These are phyloP conservation scores for Phytophthora vignae DNA, from an alignment of 352 stramenopile genomes.

Conservation along the genomic window DNA sequence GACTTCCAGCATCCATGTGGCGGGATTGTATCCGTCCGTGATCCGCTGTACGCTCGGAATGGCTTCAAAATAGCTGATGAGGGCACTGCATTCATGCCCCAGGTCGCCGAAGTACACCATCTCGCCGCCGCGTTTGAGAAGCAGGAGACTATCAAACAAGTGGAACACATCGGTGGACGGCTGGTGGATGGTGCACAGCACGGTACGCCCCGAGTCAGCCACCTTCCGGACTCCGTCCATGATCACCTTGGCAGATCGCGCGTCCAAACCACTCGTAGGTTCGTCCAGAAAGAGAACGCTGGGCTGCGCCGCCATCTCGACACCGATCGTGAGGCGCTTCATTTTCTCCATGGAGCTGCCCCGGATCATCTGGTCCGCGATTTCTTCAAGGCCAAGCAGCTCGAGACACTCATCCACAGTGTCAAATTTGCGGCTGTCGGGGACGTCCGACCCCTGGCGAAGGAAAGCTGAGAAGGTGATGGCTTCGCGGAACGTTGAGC, in stretches of 20 bases:
- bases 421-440: slow-evolving; percentile 55
- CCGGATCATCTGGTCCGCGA: slow-evolving; percentile 71
- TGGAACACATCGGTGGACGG: slow-evolving; percentile 91
- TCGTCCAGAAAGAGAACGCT: slow-evolving; percentile 92
- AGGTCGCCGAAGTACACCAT: slow-evolving; percentile 67
- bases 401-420: slow-evolving; percentile 67
- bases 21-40: slow-evolving; percentile 72
- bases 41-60: slow-evolving; percentile 71
- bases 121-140: slow-evolving; percentile 80
- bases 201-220: slow-evolving; percentile 71
- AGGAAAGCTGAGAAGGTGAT: slow-evolving; percentile 94
- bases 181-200: slow-evolving; percentile 95
- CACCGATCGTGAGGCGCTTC: slow-evolving; percentile 85
- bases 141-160: slow-evolving; percentile 89
- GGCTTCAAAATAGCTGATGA: slow-evolving; percentile 74
- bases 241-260: slow-evolving; percentile 84
- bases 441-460: slow-evolving; percentile 53
- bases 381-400: slow-evolving; percentile 59
- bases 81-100: slow-evolving; percentile 28
- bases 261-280: slow-evolving; percentile 92
- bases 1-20: slow-evolving; percentile 76
- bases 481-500: slow-evolving; percentile 91
- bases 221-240: slow-evolving; percentile 92
- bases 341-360: slow-evolving; percentile 66
- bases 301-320: slow-evolving; percentile 92